A percentile compares a stretch with the other conserved stretches of the same genome.
Conservation (phyloP, 768 basidiomycete species). For the Imleria badia region DNA sequence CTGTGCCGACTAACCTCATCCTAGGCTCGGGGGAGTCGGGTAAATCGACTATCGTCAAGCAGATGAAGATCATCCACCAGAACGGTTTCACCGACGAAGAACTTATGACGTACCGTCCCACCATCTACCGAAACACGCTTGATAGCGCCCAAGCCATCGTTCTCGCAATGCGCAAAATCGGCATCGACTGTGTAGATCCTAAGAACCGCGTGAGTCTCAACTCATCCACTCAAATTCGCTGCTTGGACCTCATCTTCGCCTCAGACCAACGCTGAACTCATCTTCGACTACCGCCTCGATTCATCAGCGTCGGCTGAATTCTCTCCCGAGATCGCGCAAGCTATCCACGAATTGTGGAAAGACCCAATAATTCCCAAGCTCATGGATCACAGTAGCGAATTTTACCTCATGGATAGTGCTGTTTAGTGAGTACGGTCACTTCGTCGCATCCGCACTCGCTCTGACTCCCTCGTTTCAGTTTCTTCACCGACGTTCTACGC, state of each 20-base stretch:
- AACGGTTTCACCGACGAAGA: constrained; percentile 82
- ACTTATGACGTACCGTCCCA: constrained; percentile 70
- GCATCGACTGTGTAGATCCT: constrained; percentile 69
- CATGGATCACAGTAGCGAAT: constrained; percentile 66
- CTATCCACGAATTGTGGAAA: constrained; percentile 67
- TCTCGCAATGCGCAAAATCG: constrained; percentile 82
- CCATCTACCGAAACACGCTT: constrained; percentile 83
- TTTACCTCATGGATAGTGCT: constrained; percentile 96
- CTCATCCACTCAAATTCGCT: rapidly evolving
- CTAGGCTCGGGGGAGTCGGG: constrained; percentile 93
- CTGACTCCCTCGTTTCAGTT: constrained; percentile 44
- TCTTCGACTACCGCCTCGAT: constrained; percentile 56
- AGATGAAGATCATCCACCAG: constrained; percentile 99
- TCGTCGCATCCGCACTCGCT: neutral
- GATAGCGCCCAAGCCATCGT: constrained; percentile 88
- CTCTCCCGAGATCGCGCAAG: constrained; percentile 63
- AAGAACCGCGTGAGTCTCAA: constrained; percentile 49
- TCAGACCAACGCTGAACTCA: constrained; percentile 54
- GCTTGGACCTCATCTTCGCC: constrained; percentile 14
- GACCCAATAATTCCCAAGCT: constrained; percentile 57
- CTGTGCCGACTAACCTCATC: neutral
- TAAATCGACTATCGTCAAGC: constrained; percentile 95
- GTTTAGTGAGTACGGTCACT: constrained; percentile 59
- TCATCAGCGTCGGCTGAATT: constrained; percentile 45
- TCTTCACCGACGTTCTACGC: constrained; percentile 81